These are phyloP conservation scores for Solanum hybrid DNA, from an alignment of 305 asterid genomes.

Conservation along the genomic window DNA sequence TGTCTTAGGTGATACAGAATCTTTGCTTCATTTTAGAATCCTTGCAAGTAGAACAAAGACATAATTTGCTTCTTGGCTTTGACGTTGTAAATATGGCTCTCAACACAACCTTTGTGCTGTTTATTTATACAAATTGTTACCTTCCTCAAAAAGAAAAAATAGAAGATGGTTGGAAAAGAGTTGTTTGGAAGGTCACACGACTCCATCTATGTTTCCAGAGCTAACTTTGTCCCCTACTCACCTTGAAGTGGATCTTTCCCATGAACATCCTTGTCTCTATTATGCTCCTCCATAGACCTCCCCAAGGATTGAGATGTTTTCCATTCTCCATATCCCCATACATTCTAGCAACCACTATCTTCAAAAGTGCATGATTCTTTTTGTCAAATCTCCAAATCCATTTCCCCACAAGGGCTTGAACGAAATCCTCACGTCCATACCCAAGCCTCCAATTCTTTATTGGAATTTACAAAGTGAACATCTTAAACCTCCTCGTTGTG, in stretches of 20 bases:
- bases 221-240: not conserved
- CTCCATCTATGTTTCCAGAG: not conserved
- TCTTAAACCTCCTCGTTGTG: not conserved
- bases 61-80: not conserved
- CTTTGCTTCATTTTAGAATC: not conserved
- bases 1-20: not conserved
- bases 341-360: not conserved
- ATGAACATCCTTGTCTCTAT: not conserved
- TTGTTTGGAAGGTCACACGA: not conserved
- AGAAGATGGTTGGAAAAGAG: not conserved
- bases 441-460: not conserved
- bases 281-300: not conserved
- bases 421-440: not conserved
- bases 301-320: not conserved
- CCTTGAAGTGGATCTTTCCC: not conserved
- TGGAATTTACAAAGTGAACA: not conserved
- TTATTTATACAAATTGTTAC: not conserved
- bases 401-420: not conserved
- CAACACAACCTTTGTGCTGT: not conserved
- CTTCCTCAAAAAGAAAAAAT: not conserved
- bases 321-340: not conserved
- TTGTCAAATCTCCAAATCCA: not conserved
- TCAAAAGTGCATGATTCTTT: not conserved
- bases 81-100: not conserved
- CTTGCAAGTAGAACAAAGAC: not conserved